Conservation (phyloP, 768 basidiomycete genomes). For the Tubosaeta sp. region DNA sequence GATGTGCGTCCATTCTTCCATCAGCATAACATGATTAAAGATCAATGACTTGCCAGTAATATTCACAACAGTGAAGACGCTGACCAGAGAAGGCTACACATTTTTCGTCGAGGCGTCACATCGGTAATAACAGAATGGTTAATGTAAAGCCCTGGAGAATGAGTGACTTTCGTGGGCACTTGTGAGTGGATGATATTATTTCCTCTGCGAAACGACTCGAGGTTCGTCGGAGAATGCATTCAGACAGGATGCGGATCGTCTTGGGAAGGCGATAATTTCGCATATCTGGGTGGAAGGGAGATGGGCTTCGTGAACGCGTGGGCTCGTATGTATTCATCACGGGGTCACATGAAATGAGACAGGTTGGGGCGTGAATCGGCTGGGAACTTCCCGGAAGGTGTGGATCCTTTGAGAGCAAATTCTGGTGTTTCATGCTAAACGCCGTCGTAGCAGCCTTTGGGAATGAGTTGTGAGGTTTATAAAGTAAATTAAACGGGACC, state of each 20-base stretch:
- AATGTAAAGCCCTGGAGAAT: background rate
- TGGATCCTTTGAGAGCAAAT: constrained; percentile 5
- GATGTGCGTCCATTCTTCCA: background rate
- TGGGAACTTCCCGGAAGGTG: constrained; percentile 12
- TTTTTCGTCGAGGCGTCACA: constrained; percentile 1
- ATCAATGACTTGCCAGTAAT: constrained; percentile 4
- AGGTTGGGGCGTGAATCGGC: constrained; percentile 14
- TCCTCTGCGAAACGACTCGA: constrained; percentile 3
- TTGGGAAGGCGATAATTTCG: constrained; percentile 15
- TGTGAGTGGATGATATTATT: constrained; percentile 7
- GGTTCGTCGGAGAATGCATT: constrained; percentile 5
- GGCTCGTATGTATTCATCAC: constrained; percentile 3
- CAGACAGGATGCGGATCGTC: constrained; percentile 16
- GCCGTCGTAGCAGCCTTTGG: constrained; percentile 11
- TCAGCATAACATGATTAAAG: constrained; percentile 1
- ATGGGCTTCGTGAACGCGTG: constrained; percentile 8
- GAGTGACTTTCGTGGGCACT: constrained; percentile 4
- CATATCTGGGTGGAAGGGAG: constrained; percentile 1
- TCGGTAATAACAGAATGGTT: constrained; percentile 16
- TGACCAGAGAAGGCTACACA: constrained; percentile 4
- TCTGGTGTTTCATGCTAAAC: constrained; percentile 9
- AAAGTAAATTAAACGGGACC: constrained; percentile 4
- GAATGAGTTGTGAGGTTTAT: background rate
- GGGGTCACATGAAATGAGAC: constrained; percentile 12
- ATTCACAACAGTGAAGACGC: background rate